Evolutionary conservation across 306 rosid species (phyloP), one percentile per base, ranked within the genome.

Genomic region (Cicer pinnatifidum): DNA sequence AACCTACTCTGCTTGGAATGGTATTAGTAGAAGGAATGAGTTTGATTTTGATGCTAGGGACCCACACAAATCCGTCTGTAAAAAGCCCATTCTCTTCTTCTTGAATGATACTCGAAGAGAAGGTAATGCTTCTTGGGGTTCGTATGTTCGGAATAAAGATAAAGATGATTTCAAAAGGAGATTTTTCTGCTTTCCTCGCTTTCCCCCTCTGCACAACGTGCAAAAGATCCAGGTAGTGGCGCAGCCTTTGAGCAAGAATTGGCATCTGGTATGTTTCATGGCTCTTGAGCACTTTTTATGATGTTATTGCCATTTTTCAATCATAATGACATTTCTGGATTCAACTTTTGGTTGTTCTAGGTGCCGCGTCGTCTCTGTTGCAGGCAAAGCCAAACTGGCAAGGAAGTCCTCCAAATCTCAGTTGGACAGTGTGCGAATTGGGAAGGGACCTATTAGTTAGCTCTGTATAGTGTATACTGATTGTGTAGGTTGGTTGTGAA

Each of bases 1-100:
- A 66, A 90, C 96, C 53, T 90, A 79, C 82, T 84, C 96, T 69
- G 92, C 96, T 69, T 90, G 96, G 96, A 90, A 90, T 64, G 90
- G 90, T 46, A 69, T 83, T 57, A 80, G 82, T 69, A 76, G 75
- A 35, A 78, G 80, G 73, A 75, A 83, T 69, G 92, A 90, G 81
- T 90, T 90, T 13, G 96, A 90, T 60, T 83, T 88, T 23, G 92
- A 90, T 80, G 88, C 88, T 58, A 83, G 89, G 84, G 96, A 88
- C 43, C 85, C 91, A 38, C 79, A 80, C 60, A 80, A 48, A 64
- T 88, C 96, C 78, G 63, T 88, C 63, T 90, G 96, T 83, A 84
- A 79, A 85, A 86, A 81, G 79, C 89, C 96, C 41, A 73, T 79
- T 67, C 81, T 76, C 56, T 90, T 90, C 83, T 90, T 86, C 81